A percentile compares a stretch with the other conserved stretches of the same genome.
phyloP scores from a whole-genome alignment of 345 rosid species.

The Mangifera indica region DNA sequence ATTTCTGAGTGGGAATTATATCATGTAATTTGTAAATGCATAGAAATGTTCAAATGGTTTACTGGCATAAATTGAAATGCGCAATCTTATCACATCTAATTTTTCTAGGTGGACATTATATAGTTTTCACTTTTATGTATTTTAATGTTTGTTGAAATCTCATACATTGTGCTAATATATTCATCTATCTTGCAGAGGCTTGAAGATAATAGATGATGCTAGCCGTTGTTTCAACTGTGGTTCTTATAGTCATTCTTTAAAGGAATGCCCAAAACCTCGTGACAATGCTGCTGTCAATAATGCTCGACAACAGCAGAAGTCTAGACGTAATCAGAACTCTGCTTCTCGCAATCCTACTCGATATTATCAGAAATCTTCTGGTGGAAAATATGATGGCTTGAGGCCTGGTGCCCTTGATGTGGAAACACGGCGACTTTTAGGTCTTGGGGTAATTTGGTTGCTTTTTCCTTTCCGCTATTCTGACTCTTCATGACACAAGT shows the following conservation, averaged over 20 bases:
- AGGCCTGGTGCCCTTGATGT: conserved; percentile 82
- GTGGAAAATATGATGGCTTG: conserved; percentile 81
- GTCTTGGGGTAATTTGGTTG: conserved; percentile 64
- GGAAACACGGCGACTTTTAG: conserved; percentile 76
- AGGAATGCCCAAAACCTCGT: conserved; percentile 86
- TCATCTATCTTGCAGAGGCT: conserved; percentile 50
- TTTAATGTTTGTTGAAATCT: background rate
- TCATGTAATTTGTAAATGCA: background rate
- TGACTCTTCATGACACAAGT: background rate
- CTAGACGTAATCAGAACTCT: conserved; percentile 58
- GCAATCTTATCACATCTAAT: background rate
- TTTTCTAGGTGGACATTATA: background rate
- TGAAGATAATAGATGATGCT: conserved; percentile 70
- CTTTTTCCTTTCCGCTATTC: background rate
- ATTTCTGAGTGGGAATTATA: background rate
- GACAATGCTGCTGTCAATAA: conserved; percentile 69
- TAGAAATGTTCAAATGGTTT: too few species aligned
- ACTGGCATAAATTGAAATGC: background rate
- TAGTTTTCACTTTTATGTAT: background rate
- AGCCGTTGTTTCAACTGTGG: conserved; percentile 95
- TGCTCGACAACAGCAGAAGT: conserved; percentile 79
- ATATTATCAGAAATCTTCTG: conserved; percentile 66
- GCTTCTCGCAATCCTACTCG: conserved; percentile 56
- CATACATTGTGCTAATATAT: background rate
- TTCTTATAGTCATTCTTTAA: conserved; percentile 80